These are phyloP conservation scores for Thermoascus crustaceus DNA, from an alignment of 2,329 filamentous ascomycete species.

Conservation along the genomic window DNA sequence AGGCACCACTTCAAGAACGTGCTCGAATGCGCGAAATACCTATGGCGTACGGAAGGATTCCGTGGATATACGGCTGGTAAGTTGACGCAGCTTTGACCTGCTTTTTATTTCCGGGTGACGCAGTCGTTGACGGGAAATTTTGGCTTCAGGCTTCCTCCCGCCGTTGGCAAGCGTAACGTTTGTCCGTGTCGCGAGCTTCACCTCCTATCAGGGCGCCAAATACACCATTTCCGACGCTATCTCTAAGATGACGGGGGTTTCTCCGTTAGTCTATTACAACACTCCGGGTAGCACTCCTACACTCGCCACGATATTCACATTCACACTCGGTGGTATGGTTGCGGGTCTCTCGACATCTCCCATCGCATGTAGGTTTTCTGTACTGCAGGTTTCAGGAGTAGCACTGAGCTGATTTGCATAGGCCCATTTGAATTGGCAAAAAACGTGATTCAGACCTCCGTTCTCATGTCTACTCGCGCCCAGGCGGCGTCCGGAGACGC, in stretches of 20 bases:
- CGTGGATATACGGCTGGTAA: slow-evolving; percentile 41
- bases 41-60: slow-evolving; percentile 40
- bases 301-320: slow-evolving; percentile 33
- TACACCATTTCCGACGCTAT: slow-evolving; percentile 32
- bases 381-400: background rate
- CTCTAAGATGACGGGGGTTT: slow-evolving; percentile 32
- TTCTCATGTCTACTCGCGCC: slow-evolving; percentile 36
- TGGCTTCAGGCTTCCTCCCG: slow-evolving; percentile 31
- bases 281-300: slow-evolving; percentile 35
- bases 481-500: slow-evolving; percentile 30
- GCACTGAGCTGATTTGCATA: slow-evolving; percentile 9
- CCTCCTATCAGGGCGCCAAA: slow-evolving; percentile 38
- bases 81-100: slow-evolving; percentile 5
- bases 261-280: slow-evolving; percentile 34
- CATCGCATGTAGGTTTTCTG: slow-evolving; percentile 33
- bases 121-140: slow-evolving; percentile 3
- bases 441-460: slow-evolving; percentile 42
- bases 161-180: slow-evolving; percentile 39
- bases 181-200: slow-evolving; percentile 39
- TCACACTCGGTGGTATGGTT: slow-evolving; percentile 34
- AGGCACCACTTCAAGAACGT: slow-evolving; percentile 40
- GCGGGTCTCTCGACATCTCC: slow-evolving; percentile 36
- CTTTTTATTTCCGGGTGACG: background rate
- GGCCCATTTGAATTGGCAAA: slow-evolving; percentile 42
- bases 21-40: slow-evolving; percentile 35